These are phyloP conservation scores for Piper longum DNA, from an alignment of 164 flowering plant genomes.

Conservation along the genomic window DNA sequence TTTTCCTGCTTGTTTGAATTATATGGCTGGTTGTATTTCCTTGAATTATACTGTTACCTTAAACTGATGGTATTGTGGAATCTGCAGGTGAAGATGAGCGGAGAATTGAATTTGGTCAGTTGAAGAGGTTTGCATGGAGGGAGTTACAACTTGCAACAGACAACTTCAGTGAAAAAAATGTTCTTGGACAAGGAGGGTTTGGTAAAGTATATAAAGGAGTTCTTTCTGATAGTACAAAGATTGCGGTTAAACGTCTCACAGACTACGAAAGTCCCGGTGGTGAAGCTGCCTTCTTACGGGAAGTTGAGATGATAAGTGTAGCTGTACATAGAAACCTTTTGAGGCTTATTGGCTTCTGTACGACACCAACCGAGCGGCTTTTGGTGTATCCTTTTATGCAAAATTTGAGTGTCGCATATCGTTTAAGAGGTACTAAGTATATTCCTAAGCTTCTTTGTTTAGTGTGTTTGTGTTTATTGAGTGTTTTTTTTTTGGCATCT, in stretches of 20 bases:
- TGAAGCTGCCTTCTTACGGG: slow-evolving; percentile 87
- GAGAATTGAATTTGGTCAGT: slow-evolving; percentile 83
- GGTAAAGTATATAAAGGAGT: slow-evolving; percentile 93
- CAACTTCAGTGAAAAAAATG: slow-evolving; percentile 71
- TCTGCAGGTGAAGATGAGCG: slow-evolving; percentile 83
- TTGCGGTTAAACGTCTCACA: slow-evolving; percentile 86
- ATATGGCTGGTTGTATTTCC: neutral
- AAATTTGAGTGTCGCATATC: slow-evolving; percentile 83
- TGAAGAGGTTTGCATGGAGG: slow-evolving; percentile 81
- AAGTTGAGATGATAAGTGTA: slow-evolving; percentile 98
- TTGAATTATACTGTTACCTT: neutral
- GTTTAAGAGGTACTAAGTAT: slow-evolving; percentile 52
- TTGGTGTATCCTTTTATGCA: slow-evolving; percentile 93
- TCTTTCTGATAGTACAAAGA: slow-evolving; percentile 59
- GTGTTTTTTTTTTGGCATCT: neutral
- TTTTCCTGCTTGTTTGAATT: neutral
- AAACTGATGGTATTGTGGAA: neutral
- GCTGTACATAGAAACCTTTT: slow-evolving; percentile 85
- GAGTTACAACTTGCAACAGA: slow-evolving; percentile 89
- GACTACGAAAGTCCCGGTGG: slow-evolving; percentile 93
- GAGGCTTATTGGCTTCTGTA: slow-evolving; percentile 82
- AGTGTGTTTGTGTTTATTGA: neutral
- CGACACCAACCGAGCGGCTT: slow-evolving; percentile 84
- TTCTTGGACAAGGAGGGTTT: slow-evolving; percentile 96
- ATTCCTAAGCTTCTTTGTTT: neutral